Base-by-base conservation (phyloP, 2,329 filamentous ascomycete species). In the Lachnellula subtilissima region DNA sequence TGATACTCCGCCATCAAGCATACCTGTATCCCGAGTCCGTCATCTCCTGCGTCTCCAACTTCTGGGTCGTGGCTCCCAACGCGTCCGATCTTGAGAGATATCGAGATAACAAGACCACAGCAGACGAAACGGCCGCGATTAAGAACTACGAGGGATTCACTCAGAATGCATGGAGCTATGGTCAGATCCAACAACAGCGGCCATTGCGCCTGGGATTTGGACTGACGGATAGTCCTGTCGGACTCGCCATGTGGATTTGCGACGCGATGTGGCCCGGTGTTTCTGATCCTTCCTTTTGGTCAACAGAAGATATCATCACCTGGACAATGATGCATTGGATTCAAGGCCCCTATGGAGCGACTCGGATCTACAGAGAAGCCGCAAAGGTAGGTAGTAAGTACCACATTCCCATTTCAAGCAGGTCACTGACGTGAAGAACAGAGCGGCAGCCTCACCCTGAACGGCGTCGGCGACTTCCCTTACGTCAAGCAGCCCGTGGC, bases 151-250 rank as follows among this genome's bases (percentile, higher is more conserved):
- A 52, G 14, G 12, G 9, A 3, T 56, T 48, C 14, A 40, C 28
- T 11, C 15, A 12, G 4, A 17, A 25, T 3, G n/a, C 35, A 28
- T 46, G 37, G 2, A 51, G 45, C 2, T 59, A 56, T 42, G 32
- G 42, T 9, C 45, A 48, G 17, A 46, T 59, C 15, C 50, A 59
- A n/a, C 47, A 50, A 1, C 53, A 48, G 9, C 39, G 43, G 5
- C 57, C 57, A 5, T 36, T 52, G 9, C 35, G 28, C 12, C n/a
- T 56, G 5, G 48, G 19, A 3, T 19, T 51, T 69, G 68, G 56
- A 1, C 57, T 72, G 11, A 61, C 64, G 2, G 71, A 73, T 61
- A 69, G 63, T 11, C 71, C 71, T 3, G 61, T 72, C 1, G 71
- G 67, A 2, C 61, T 67, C 11, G 57, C 64, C 8, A 65, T 63